phyloP scores from a whole-genome alignment of 495 filamentous ascomycete genomes.

The Jackrogersella multiformis region DNA sequence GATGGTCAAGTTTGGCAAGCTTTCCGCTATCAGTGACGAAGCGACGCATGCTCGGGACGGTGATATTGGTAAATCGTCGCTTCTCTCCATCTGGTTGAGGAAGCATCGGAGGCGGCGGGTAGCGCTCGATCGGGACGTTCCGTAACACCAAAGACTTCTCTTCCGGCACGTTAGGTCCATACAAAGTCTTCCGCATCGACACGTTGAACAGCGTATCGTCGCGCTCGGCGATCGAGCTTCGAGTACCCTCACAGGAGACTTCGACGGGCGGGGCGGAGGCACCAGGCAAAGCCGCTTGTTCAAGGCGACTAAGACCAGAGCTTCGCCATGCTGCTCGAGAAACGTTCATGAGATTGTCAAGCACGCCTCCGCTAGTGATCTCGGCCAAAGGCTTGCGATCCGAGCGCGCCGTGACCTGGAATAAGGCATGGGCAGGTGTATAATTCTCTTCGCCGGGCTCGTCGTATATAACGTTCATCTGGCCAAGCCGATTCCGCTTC shows the following conservation, averaged over 20 bases:
- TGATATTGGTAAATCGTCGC: slow-evolving; percentile 85
- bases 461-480: slow-evolving; percentile 55
- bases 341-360: slow-evolving; percentile 82
- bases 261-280: slow-evolving; percentile 90
- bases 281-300: slow-evolving; percentile 77
- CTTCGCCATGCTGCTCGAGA: slow-evolving; percentile 70
- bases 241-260: slow-evolving; percentile 73
- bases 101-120: slow-evolving; percentile 71
- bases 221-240: slow-evolving; percentile 71
- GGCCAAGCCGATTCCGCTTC: slow-evolving; percentile 61
- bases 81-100: slow-evolving; percentile 81
- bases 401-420: slow-evolving; percentile 78
- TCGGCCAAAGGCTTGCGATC: slow-evolving; percentile 73
- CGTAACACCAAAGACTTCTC: slow-evolving; percentile 78
- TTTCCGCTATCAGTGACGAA: slow-evolving; percentile 99
- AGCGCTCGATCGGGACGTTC: slow-evolving; percentile 69
- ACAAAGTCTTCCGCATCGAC: slow-evolving; percentile 76
- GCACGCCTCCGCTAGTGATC: slow-evolving; percentile 75
- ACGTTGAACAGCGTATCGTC: slow-evolving; percentile 81
- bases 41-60: slow-evolving; percentile 96
- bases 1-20: slow-evolving; percentile 87
- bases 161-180: slow-evolving; percentile 68
- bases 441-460: slow-evolving; percentile 65
- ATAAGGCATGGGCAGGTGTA: slow-evolving; percentile 76
- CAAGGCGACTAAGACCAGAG: slow-evolving; percentile 76